Evolutionary conservation across 1,284 basidiomycete species (phyloP).

Genomic region (Phellopilus nigrolimitatus): DNA sequence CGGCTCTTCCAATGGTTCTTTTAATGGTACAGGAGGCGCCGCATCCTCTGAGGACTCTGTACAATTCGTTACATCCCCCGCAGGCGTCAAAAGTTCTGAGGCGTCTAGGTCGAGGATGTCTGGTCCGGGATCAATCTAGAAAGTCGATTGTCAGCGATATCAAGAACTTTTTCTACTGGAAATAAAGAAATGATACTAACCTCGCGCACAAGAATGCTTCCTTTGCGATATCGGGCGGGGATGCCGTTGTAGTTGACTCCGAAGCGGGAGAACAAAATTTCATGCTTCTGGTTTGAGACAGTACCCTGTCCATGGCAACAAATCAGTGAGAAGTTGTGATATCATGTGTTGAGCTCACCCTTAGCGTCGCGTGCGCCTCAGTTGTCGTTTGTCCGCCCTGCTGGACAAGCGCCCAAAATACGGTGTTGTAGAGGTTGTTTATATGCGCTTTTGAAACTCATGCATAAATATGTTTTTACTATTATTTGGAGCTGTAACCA

Average conservation of each 20-base stretch:
- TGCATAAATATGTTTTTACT: constrained; percentile 1
- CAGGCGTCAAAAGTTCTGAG: neutral
- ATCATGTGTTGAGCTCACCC: constrained; percentile 37
- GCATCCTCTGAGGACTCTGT: neutral
- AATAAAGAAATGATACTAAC: constrained; percentile 27
- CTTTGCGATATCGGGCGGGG: constrained; percentile 76
- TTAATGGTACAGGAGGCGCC: neutral
- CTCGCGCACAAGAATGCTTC: constrained; percentile 77
- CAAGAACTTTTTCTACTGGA: neutral
- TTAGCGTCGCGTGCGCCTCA: constrained; percentile 78
- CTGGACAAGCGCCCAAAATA: constrained; percentile 91
- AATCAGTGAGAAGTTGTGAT: constrained; percentile 1
- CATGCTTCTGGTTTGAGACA: constrained; percentile 84
- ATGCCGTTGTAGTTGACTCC: constrained; percentile 86
- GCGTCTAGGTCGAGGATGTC: neutral
- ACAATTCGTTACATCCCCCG: neutral
- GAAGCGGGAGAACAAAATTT: constrained; percentile 82
- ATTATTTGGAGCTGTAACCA: constrained; percentile 19
- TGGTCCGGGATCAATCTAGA: neutral
- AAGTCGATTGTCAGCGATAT: neutral
- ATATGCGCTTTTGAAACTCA: constrained; percentile 72
- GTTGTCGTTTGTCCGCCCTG: constrained; percentile 71
- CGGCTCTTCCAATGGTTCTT: neutral
- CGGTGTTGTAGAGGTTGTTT: constrained; percentile 97
- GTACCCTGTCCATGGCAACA: constrained; percentile 58